phyloP scores from a whole-genome alignment of 2,329 filamentous ascomycete species.

The Ilyonectria robusta region DNA sequence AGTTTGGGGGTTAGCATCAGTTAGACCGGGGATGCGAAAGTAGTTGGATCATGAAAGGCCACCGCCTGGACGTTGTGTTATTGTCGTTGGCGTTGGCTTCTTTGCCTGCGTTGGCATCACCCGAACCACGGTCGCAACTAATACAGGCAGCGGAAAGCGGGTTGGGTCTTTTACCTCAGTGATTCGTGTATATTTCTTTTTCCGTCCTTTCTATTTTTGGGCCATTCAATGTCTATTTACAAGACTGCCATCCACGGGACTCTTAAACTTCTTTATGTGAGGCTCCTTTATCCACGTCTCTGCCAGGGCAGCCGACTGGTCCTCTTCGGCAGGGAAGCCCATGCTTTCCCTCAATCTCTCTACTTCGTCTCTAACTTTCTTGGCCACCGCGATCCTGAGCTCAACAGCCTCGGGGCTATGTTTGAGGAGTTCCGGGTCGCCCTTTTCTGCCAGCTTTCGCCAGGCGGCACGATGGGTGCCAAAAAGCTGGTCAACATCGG shows the following conservation, averaged over 20 bases:
- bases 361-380: slow-evolving; percentile 83
- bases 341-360: slow-evolving; percentile 80
- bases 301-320: slow-evolving; percentile 81
- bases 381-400: slow-evolving; percentile 81
- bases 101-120: slow-evolving; percentile 21
- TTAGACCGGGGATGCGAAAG: slow-evolving; percentile 39
- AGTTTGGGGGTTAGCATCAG: slow-evolving; percentile 42
- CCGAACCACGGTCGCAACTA: slow-evolving; percentile 25
- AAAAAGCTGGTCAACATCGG: slow-evolving; percentile 82
- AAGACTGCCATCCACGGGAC: slow-evolving; percentile 67
- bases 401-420: slow-evolving; percentile 75
- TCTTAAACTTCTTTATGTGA: slow-evolving; percentile 63
- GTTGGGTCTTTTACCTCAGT: slow-evolving; percentile 30
- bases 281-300: slow-evolving; percentile 82
- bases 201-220: slow-evolving; percentile 26
- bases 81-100: slow-evolving; percentile 24
- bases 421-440: slow-evolving; percentile 63
- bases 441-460: slow-evolving; percentile 72
- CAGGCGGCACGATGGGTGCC: slow-evolving; percentile 83
- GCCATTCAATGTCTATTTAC: slow-evolving; percentile 56
- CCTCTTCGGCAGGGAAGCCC: slow-evolving; percentile 82
- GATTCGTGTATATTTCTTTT: slow-evolving; percentile 11
- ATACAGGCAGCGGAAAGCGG: slow-evolving; percentile 34
- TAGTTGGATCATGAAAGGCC: slow-evolving; percentile 35
- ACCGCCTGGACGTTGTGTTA: slow-evolving; percentile 11